Percentiles rank a stretch among this genome's conserved stretches.
Evolutionary conservation across 257 asterid genomes (phyloP).

Genomic region (Phtheirospermum japonicum): DNA sequence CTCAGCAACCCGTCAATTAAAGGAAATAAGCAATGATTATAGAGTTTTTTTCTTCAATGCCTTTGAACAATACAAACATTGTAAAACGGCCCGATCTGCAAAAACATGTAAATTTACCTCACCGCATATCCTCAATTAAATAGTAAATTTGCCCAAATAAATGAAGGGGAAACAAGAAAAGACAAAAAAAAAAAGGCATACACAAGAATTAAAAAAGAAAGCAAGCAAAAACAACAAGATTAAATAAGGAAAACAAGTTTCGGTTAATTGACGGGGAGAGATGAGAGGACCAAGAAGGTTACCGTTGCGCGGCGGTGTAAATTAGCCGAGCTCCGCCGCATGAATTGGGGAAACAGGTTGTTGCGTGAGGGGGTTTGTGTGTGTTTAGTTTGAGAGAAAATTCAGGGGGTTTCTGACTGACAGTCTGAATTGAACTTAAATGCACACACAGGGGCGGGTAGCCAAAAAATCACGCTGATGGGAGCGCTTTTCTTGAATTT

Average conservation of each 20-base stretch:
- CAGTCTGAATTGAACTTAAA: conserved; percentile 13
- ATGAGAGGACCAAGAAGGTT: not conserved
- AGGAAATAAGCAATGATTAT: not conserved
- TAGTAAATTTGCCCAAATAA: conserved; percentile 5
- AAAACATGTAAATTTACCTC: conserved; percentile 7
- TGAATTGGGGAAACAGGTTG: conserved; percentile 18
- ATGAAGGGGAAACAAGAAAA: not conserved
- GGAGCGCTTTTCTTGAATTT: conserved; percentile 2
- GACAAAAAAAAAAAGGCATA: not conserved
- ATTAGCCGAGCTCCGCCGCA: conserved; percentile 20
- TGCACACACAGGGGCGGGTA: not conserved
- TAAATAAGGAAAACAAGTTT: not conserved
- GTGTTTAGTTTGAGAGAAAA: conserved; percentile 9
- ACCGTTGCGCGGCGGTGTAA: conserved; percentile 25
- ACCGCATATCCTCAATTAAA: not conserved
- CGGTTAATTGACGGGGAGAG: not conserved
- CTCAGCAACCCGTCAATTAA: conserved; percentile 9
- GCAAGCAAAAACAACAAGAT: not conserved
- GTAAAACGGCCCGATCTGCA: conserved; percentile 30
- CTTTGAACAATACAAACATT: not conserved
- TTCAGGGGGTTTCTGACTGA: conserved; percentile 11
- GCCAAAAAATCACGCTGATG: conserved; percentile 10
- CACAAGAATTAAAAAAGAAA: no score
- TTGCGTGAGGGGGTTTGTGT: conserved; percentile 17
- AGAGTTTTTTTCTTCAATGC: conserved; percentile 12